Conservation (phyloP, 495 filamentous ascomycete species). For the Filosporella fistucella region DNA sequence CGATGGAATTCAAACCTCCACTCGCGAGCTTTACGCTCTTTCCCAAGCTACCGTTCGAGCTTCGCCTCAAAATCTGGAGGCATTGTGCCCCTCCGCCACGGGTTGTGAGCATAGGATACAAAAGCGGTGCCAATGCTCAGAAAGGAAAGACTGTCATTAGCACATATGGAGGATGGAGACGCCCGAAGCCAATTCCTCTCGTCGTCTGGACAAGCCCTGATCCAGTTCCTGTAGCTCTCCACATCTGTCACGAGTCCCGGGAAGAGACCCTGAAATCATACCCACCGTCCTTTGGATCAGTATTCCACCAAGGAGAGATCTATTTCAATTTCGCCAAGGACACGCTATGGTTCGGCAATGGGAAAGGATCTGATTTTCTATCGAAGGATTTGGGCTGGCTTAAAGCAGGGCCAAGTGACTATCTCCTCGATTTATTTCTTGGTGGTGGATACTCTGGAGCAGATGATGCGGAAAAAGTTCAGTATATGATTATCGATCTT, state of each 20-base stretch:
- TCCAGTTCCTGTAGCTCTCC: neutral
- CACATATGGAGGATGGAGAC: no score
- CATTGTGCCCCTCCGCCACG: no score
- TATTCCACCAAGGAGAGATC: neutral
- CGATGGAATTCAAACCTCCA: no score
- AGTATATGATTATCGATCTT: conserved; percentile 3
- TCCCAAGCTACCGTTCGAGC: no score
- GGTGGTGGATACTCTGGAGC: conserved; percentile 9
- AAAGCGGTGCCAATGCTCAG: no score
- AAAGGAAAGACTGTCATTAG: no score
- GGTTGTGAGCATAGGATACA: no score
- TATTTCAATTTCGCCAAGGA: conserved; percentile 16
- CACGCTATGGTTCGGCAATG: conserved; percentile 6
- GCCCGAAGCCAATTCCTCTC: no score
- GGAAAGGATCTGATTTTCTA: neutral
- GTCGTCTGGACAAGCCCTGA: no score
- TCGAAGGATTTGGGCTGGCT: neutral
- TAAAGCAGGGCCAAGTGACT: neutral
- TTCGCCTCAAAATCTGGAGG: no score
- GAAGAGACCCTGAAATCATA: neutral
- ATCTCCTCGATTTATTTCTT: conserved; percentile 15
- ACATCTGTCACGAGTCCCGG: neutral
- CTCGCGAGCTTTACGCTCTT: no score
- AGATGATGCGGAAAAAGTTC: conserved; percentile 7
- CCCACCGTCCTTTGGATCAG: neutral